phyloP scores from a whole-genome alignment of 345 rosid genomes.

The Dovyalis caffra region DNA sequence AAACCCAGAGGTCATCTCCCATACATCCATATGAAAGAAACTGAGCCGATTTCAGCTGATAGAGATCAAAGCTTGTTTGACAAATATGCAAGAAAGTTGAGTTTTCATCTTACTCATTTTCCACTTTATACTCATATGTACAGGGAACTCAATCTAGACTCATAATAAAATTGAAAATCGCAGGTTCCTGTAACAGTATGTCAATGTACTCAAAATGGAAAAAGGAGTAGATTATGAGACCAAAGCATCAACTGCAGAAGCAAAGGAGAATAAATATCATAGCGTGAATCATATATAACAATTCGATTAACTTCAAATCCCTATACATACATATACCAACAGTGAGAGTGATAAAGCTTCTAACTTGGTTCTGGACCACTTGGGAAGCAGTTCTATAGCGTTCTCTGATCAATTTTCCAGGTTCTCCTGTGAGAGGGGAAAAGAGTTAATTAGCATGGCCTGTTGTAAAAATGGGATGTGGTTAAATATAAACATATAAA shows the following conservation, averaged over 20 bases:
- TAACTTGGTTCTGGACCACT: constrained; percentile 96
- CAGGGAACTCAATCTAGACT: neutral
- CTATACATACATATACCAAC: constrained; percentile 45
- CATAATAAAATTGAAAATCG: neutral
- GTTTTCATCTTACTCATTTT: too few species aligned
- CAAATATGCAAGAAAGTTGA: too few species aligned
- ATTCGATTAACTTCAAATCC: constrained; percentile 21
- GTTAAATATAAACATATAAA: too few species aligned
- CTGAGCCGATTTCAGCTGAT: too few species aligned
- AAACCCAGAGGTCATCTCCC: neutral
- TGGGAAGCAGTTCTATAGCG: constrained; percentile 98
- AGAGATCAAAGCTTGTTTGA: too few species aligned
- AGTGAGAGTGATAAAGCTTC: constrained; percentile 50
- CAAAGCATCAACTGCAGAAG: neutral
- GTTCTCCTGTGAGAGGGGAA: constrained; percentile 59
- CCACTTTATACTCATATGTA: neutral
- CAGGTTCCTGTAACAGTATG: neutral
- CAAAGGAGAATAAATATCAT: neutral
- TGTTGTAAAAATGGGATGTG: too few species aligned
- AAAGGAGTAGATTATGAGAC: neutral
- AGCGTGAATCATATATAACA: constrained; percentile 3
- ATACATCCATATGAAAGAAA: too few species aligned
- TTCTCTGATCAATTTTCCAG: constrained; percentile 85
- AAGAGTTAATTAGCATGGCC: neutral
- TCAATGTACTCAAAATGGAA: neutral